Conservation (phyloP, 345 rosid genomes). For the Garcia nutans region DNA sequence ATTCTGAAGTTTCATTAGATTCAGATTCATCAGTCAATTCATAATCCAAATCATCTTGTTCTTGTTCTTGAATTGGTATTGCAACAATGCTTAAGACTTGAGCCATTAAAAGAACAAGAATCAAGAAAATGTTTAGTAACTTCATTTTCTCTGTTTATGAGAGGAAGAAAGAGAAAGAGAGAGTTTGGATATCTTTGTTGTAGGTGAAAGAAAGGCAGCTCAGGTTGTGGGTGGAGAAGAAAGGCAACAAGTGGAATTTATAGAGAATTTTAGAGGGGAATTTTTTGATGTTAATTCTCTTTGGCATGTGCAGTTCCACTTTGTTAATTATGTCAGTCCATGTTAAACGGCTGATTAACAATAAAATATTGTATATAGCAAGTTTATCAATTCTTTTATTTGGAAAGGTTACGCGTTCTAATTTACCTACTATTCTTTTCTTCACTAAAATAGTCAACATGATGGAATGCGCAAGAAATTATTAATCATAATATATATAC, state of each 20-base stretch:
- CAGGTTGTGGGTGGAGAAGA: background rate
- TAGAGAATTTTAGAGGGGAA: background rate
- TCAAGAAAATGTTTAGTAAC: conserved; percentile 3
- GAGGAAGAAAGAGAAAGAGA: background rate
- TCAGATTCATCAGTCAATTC: background rate
- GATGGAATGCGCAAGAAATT: background rate
- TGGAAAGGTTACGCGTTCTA: background rate
- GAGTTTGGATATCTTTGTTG: background rate
- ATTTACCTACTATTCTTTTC: background rate
- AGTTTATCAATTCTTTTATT: background rate
- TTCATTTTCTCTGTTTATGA: background rate
- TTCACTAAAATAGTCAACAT: background rate
- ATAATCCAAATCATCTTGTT: background rate
- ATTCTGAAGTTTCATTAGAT: background rate
- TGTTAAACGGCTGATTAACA: background rate
- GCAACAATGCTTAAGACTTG: background rate
- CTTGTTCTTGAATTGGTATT: background rate
- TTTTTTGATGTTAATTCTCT: background rate
- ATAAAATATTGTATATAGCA: background rate
- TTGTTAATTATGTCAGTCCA: background rate
- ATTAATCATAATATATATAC: no score
- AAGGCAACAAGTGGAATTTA: background rate
- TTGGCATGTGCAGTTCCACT: background rate
- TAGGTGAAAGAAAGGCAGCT: background rate
- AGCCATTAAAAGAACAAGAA: background rate